Base-by-base conservation (phyloP, 148 eudicot species). In the Amaranthus cruentus region DNA sequence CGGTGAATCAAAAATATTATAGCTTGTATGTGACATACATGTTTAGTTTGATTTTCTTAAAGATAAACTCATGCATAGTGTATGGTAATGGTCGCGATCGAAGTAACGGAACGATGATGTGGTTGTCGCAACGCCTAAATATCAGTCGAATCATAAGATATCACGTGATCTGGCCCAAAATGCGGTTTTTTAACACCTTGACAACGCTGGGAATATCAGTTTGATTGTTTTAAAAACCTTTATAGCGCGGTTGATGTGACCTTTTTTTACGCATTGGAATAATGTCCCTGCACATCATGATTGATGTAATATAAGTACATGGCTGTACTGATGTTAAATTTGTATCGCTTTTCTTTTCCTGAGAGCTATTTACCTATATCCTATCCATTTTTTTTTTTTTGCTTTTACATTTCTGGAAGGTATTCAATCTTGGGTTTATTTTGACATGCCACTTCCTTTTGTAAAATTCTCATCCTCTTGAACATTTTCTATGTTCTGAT, bases 401-500 rank as follows among this genome's bases (percentile, higher is more conserved):
- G 8, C 42, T 66, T 49, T 66, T n/a, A 14, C 3, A 6, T 14
- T 46, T 48, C 7, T 15, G 44, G 21, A 6, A 14, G 4, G 3
- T 14, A 2, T 6, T 48, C 15, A 49, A 15, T 6, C 48, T 66
- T 28, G 69, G 4, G 55, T 9, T 66, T 47, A 66, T 6, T 66
- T n/a, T 47, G 54, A 66, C 54, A 14, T 48, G 3, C 51, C 3
- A 4, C 2, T n/a, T 15, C 4, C 4, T 6, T 46, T 46, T 47
- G 10, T 46, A 6, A 13, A 3, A 28, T 6, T 46, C 48, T 63
- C 47, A 43, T 4, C 14, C 61, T 28, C 38, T 28, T 28, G 38
- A 28, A 28, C 50, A 69, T 53, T 69, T 69, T 43, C 73, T 54
- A 42, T 70, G 5, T 2, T 69, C 56, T 51, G 56, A 57, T 5